These are phyloP conservation scores for Fagopyrum tataricum DNA, from an alignment of 148 eudicot genomes.

Conservation along the genomic window DNA sequence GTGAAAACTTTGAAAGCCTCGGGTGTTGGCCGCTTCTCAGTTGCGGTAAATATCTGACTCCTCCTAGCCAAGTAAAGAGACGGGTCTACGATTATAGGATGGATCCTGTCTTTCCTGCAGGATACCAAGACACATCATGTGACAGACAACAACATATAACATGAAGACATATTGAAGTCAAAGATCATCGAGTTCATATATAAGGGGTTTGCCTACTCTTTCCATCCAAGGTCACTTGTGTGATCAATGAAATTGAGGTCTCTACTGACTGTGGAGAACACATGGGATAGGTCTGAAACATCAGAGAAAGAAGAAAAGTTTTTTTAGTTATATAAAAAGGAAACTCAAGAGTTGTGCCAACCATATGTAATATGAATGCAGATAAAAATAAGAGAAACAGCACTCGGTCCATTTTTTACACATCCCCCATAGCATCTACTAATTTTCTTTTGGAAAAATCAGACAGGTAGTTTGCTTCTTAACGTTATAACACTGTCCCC, in stretches of 20 bases:
- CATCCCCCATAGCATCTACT: not conserved
- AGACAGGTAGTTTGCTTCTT: no score
- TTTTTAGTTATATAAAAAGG: not conserved
- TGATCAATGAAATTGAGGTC: conserved; percentile 89
- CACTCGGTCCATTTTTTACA: not conserved
- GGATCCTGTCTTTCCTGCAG: conserved; percentile 53
- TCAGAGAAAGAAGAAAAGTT: conserved; percentile 13
- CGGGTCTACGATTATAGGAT: conserved; percentile 88
- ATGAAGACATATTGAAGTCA: not conserved
- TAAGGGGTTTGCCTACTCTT: conserved; percentile 62
- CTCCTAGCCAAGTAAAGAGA: conserved; percentile 77
- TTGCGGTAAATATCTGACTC: conserved; percentile 75
- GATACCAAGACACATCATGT: not conserved
- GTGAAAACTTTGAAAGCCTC: conserved; percentile 79
- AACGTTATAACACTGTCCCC: no score
- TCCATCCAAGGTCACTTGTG: conserved; percentile 91
- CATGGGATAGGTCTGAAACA: conserved; percentile 72
- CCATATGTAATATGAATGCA: not conserved
- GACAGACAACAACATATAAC: conserved; percentile 11
- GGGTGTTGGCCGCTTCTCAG: conserved; percentile 73
- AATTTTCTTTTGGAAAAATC: not conserved
- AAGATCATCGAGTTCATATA: conserved; percentile 3
- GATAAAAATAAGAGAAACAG: not conserved
- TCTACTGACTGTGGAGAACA: conserved; percentile 60
- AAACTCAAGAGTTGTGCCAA: not conserved